phyloP scores from a whole-genome alignment of 1,139 yeast genomes.

The Sugiyamaella novakii region DNA sequence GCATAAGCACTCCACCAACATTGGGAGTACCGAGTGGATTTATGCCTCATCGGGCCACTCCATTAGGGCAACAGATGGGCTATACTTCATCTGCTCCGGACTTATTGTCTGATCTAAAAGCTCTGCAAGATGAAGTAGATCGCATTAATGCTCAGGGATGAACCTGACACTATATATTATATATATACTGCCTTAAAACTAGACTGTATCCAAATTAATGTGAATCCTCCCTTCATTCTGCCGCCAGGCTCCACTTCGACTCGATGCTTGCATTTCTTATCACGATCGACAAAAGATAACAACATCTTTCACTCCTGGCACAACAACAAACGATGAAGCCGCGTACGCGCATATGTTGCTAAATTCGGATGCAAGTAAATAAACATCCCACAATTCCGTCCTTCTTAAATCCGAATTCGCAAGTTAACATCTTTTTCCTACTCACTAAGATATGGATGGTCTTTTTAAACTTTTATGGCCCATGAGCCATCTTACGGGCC shows the following conservation, averaged over 20 bases:
- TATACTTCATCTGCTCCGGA: slow-evolving; percentile 35
- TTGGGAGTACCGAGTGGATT: slow-evolving; percentile 4
- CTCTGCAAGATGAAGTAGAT: slow-evolving; percentile 38
- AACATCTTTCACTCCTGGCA: too few species aligned
- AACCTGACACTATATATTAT: not conserved
- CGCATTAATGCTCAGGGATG: slow-evolving; percentile 27
- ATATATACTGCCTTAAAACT: not conserved
- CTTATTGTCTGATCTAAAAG: slow-evolving; percentile 35
- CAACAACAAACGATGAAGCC: too few species aligned
- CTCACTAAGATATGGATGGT: slow-evolving; percentile 32
- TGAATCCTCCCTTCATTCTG: not conserved
- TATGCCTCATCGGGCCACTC: slow-evolving; percentile 19
- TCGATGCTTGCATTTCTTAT: not conserved
- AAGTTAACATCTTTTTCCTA: not conserved
- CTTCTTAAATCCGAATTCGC: not conserved
- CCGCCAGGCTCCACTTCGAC: not conserved
- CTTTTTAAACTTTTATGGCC: slow-evolving; percentile 38
- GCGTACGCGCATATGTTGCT: slow-evolving; percentile 1
- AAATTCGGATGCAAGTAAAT: slow-evolving; percentile 7
- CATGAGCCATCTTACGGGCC: slow-evolving; percentile 26
- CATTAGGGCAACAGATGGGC: slow-evolving; percentile 22
- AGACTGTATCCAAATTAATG: too few species aligned
- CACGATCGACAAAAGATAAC: slow-evolving; percentile 15
- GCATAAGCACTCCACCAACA: not conserved
- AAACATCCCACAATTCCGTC: not conserved